Percentiles rank a stretch among this genome's conserved stretches.
Evolutionary conservation across 306 rosid genomes (phyloP).

Genomic region (Rubus parviflorus): DNA sequence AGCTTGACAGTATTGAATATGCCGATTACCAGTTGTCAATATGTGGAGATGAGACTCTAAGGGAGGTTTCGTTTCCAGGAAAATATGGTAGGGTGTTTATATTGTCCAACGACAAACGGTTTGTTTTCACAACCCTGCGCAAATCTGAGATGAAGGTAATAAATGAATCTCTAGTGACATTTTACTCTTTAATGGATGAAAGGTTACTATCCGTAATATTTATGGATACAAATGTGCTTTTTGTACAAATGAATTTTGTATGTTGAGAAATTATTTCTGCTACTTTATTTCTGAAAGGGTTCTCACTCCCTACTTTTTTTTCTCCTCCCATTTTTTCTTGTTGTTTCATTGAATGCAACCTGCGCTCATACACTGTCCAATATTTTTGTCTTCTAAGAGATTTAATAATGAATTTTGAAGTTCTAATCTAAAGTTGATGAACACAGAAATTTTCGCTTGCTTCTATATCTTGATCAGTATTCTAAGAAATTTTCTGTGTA

Average conservation of each 20-base stretch:
- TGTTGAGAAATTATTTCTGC: neutral
- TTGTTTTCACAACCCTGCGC: slow-evolving; percentile 32
- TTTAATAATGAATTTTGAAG: neutral
- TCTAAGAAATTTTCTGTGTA: neutral
- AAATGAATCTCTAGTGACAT: neutral
- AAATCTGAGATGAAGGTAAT: slow-evolving; percentile 44
- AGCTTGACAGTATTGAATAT: slow-evolving; percentile 33
- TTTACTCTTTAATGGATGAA: neutral
- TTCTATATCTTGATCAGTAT: neutral
- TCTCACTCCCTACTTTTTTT: neutral
- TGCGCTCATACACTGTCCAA: neutral
- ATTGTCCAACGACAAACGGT: slow-evolving; percentile 28
- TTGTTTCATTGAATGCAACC: neutral
- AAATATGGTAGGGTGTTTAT: slow-evolving; percentile 30
- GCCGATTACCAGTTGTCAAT: slow-evolving; percentile 31
- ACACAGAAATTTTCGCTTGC: neutral
- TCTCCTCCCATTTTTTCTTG: neutral
- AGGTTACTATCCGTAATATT: neutral
- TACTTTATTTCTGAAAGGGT: neutral
- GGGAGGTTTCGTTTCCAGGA: slow-evolving; percentile 32
- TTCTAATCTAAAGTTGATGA: neutral
- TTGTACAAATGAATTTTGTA: neutral
- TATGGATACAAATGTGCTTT: neutral
- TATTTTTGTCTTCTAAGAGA: neutral
- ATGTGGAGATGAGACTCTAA: slow-evolving; percentile 35